Evolutionary conservation across 768 basidiomycete species (phyloP).

Genomic region (Boletus sensibilis): DNA sequence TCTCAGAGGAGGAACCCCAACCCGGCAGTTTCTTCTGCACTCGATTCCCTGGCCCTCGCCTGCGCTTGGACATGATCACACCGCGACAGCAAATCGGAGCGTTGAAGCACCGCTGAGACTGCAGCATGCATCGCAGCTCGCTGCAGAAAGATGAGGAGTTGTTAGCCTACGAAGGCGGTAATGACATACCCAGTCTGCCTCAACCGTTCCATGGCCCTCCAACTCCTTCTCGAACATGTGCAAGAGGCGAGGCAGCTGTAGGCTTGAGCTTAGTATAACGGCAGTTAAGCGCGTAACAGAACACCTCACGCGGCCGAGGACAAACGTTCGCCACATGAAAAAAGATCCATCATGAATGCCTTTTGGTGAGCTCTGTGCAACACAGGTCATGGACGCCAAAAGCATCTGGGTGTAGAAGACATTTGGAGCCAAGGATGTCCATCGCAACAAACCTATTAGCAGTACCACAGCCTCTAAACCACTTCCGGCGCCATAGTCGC

Average conservation of each 20-base stretch:
- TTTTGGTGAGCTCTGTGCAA: constrained; percentile 49
- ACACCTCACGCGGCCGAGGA: constrained; percentile 63
- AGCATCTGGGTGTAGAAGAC: constrained; percentile 70
- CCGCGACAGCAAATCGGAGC: constrained; percentile 52
- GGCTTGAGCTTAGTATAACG: constrained; percentile 1
- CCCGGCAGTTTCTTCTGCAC: constrained; percentile 25
- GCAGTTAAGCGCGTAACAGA: neutral
- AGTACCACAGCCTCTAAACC: constrained; percentile 49
- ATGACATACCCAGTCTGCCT: constrained; percentile 57
- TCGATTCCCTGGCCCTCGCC: constrained; percentile 21
- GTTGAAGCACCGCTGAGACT: constrained; percentile 46
- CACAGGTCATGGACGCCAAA: constrained; percentile 58
- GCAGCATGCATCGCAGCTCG: constrained; percentile 49
- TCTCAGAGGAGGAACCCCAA: constrained; percentile 5
- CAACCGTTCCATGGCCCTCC: constrained; percentile 45
- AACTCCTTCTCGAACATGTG: constrained; percentile 53
- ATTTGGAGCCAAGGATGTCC: constrained; percentile 60
- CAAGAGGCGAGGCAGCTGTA: constrained; percentile 62
- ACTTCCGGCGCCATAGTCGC: constrained; percentile 64
- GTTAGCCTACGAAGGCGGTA: neutral
- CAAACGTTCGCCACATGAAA: constrained; percentile 67
- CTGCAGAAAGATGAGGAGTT: constrained; percentile 23
- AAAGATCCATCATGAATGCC: constrained; percentile 31
- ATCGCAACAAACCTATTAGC: constrained; percentile 55
- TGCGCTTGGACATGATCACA: constrained; percentile 49